Percentiles rank a stretch among this genome's conserved stretches.
Evolutionary conservation across 1,284 basidiomycete genomes (phyloP).

Genomic region (Meira nashicola): DNA sequence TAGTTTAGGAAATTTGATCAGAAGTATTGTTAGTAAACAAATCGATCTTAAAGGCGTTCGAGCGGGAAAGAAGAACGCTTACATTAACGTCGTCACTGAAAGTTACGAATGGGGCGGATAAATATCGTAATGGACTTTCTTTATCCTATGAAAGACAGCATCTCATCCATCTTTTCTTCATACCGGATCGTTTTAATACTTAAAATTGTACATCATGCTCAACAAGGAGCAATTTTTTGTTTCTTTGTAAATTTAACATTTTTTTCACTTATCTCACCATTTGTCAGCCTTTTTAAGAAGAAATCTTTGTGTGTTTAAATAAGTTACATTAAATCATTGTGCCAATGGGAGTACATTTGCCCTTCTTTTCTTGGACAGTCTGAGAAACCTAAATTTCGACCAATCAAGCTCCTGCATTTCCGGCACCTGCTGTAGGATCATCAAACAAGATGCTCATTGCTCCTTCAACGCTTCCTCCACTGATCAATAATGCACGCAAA

Average conservation of each 20-base stretch:
- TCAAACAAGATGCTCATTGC: slow-evolving; percentile 13
- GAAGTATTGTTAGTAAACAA: slow-evolving; percentile 65
- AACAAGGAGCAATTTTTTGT: too few relatives aligned
- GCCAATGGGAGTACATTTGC: neutral
- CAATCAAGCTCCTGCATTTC: neutral
- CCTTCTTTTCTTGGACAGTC: neutral
- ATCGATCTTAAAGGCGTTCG: slow-evolving; percentile 62
- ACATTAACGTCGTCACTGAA: slow-evolving; percentile 43
- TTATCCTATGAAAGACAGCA: too few relatives aligned
- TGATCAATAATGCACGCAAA: slow-evolving; percentile 41
- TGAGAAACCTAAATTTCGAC: too few relatives aligned
- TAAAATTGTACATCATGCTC: too few relatives aligned
- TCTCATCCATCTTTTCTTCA: too few relatives aligned
- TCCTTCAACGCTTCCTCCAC: slow-evolving; percentile 27
- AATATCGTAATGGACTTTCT: too few relatives aligned
- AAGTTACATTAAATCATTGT: too few relatives aligned
- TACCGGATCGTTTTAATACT: too few relatives aligned
- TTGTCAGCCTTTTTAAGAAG: too few relatives aligned
- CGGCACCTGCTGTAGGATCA: slow-evolving; percentile 7
- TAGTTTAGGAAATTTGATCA: slow-evolving; percentile 67
- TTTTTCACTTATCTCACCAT: too few relatives aligned
- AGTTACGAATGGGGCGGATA: slow-evolving; percentile 34
- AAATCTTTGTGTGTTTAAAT: too few relatives aligned
- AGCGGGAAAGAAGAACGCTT: slow-evolving; percentile 63
- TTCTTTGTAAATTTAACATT: too few relatives aligned